Evolutionary conservation across 2,329 filamentous ascomycete genomes (phyloP).

Genomic region (Sclerotinia nivalis): DNA sequence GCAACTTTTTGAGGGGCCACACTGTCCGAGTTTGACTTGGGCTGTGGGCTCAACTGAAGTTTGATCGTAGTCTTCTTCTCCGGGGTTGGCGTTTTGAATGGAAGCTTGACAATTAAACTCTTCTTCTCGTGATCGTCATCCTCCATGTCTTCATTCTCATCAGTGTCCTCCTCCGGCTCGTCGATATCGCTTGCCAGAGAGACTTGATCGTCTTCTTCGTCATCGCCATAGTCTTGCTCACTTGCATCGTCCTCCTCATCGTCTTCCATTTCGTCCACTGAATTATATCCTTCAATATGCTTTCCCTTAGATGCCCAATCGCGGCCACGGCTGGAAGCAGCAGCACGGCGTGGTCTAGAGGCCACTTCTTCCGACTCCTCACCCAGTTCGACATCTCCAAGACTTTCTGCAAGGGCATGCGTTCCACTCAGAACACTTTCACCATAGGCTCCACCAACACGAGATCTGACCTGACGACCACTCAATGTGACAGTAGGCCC

Average conservation of each 20-base stretch:
- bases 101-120: constrained; percentile 75
- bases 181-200: constrained; percentile 58
- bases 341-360: constrained; percentile 47
- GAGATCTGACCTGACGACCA: constrained; percentile 76
- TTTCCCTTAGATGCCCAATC: constrained; percentile 45
- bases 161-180: constrained; percentile 54
- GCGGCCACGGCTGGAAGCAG: constrained; percentile 28
- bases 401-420: constrained; percentile 20
- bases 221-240: constrained; percentile 73
- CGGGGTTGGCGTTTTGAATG: constrained; percentile 45
- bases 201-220: constrained; percentile 69
- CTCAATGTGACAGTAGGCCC: constrained; percentile 74
- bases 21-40: constrained; percentile 18
- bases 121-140: constrained; percentile 55
- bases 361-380: constrained; percentile 45
- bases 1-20: constrained; percentile 21
- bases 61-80: constrained; percentile 38
- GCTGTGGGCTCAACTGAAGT: constrained; percentile 27
- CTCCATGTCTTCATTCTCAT: constrained; percentile 46
- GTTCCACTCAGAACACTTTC: constrained; percentile 56
- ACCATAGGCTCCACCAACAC: constrained; percentile 56
- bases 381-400: constrained; percentile 47
- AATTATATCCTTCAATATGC: constrained; percentile 56
- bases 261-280: constrained; percentile 58
- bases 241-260: constrained; percentile 66